These are phyloP conservation scores for Epichloe typhina DNA, from an alignment of 2,329 filamentous ascomycete species.

Conservation along the genomic window DNA sequence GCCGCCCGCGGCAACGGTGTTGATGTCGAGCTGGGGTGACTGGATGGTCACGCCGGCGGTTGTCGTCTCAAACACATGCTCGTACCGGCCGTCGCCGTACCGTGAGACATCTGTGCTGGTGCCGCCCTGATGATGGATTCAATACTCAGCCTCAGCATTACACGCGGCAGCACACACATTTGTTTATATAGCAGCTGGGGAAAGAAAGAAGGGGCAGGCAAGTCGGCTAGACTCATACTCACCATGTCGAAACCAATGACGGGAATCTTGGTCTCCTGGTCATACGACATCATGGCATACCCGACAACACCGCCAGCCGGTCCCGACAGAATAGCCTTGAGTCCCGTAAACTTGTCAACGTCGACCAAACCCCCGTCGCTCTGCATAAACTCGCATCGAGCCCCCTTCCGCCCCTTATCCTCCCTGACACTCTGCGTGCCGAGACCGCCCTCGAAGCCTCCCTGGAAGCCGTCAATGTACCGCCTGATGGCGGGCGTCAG, in stretches of 20 bases:
- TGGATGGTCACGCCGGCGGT: constrained; percentile 70
- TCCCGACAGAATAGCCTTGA: constrained; percentile 58
- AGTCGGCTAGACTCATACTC: background rate
- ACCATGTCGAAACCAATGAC: constrained; percentile 63
- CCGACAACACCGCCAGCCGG: constrained; percentile 70
- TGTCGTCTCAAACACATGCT: constrained; percentile 54
- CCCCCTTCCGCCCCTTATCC: constrained; percentile 33
- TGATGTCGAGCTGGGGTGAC: constrained; percentile 68
- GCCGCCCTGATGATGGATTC: constrained; percentile 27
- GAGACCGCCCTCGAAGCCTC: constrained; percentile 23
- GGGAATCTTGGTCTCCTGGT: constrained; percentile 50
- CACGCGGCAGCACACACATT: too few relatives aligned
- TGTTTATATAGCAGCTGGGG: background rate
- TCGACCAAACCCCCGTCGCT: constrained; percentile 41
- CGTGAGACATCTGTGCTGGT: constrained; percentile 64
- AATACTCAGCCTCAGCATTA: too few relatives aligned
- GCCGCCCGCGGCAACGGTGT: constrained; percentile 66
- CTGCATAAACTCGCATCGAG: constrained; percentile 63
- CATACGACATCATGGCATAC: constrained; percentile 61
- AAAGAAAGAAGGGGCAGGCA: background rate
- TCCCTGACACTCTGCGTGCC: constrained; percentile 51
- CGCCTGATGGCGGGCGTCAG: constrained; percentile 25
- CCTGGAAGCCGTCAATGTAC: constrained; percentile 22
- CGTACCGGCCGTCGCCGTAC: constrained; percentile 35
- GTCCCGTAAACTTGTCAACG: constrained; percentile 51